These are phyloP conservation scores for Crucibulum laeve DNA, from an alignment of 768 basidiomycete genomes.

Conservation along the genomic window DNA sequence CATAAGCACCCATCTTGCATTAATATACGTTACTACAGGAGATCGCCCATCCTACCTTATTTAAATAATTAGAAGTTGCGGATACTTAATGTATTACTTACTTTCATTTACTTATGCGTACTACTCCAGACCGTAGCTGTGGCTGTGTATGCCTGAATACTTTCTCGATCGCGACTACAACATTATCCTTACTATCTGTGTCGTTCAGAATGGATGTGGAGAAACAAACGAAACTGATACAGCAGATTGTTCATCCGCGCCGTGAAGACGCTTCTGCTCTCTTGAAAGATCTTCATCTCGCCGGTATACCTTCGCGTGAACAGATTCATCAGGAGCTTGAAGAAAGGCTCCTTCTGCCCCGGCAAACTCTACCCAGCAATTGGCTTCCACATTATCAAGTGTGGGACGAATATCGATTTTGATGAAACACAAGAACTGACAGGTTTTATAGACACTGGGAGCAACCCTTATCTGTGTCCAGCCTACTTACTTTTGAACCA, in stretches of 20 bases:
- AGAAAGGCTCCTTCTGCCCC: slow-evolving; percentile 67
- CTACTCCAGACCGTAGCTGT: too few relatives aligned
- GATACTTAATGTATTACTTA: too few relatives aligned
- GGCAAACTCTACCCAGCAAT: slow-evolving; percentile 57
- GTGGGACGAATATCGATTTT: slow-evolving; percentile 39
- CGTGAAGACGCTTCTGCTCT: slow-evolving; percentile 34
- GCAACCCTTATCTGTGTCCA: slow-evolving; percentile 51
- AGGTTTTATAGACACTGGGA: slow-evolving; percentile 68
- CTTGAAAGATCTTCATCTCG: slow-evolving; percentile 56
- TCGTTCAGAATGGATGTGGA: slow-evolving; percentile 27
- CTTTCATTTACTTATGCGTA: too few relatives aligned
- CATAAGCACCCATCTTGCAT: too few relatives aligned
- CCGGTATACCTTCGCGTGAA: slow-evolving; percentile 50
- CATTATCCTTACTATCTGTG: too few relatives aligned
- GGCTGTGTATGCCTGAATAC: too few relatives aligned
- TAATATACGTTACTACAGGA: too few relatives aligned
- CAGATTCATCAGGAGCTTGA: slow-evolving; percentile 70
- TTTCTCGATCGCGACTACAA: too few relatives aligned
- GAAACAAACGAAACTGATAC: slow-evolving; percentile 31
- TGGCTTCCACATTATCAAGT: slow-evolving; percentile 82
- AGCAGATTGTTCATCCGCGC: slow-evolving; percentile 42
- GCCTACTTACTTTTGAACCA: slow-evolving; percentile 60
- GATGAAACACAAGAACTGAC: slow-evolving; percentile 10
- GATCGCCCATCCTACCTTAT: too few relatives aligned
- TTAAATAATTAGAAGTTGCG: too few relatives aligned